A percentile compares a stretch with the other conserved stretches of the same genome.
phyloP scores from a whole-genome alignment of 2,329 filamentous ascomycete species.

The Pezicula neosporulosa region DNA sequence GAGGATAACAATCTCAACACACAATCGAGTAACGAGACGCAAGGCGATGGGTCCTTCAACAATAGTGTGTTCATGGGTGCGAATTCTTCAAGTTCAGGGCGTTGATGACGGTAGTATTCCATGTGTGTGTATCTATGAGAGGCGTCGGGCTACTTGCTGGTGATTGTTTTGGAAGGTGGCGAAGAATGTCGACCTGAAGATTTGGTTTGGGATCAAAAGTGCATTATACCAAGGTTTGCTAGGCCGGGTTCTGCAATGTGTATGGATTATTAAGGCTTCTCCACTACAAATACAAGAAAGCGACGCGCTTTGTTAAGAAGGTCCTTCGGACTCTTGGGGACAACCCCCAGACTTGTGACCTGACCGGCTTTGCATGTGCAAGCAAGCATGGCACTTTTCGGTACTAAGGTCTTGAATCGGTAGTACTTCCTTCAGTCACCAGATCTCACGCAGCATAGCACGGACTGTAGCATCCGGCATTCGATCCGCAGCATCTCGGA shows the following conservation, averaged over 20 bases:
- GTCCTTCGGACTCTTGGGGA: too few relatives aligned
- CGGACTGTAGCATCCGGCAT: too few relatives aligned
- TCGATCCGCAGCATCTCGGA: too few relatives aligned
- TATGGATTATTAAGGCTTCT: not conserved
- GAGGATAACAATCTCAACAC: conserved; percentile 16
- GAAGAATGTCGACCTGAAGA: not conserved
- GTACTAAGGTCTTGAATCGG: too few relatives aligned
- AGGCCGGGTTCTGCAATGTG: not conserved
- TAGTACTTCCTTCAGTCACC: too few relatives aligned
- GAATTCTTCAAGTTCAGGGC: conserved; percentile 27
- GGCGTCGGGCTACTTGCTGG: not conserved
- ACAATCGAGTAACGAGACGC: conserved; percentile 9
- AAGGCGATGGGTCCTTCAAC: conserved; percentile 17
- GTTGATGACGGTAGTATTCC: not conserved
- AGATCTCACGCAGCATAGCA: too few relatives aligned
- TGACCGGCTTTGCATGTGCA: too few relatives aligned
- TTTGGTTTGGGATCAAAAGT: not conserved
- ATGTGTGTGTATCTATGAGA: not conserved
- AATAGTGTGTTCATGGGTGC: conserved; percentile 31
- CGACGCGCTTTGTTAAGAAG: not conserved
- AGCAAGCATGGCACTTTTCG: too few relatives aligned
- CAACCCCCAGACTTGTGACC: too few relatives aligned
- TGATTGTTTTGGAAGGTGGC: not conserved
- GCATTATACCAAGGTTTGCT: not conserved
- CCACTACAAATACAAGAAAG: not conserved